Conservation (phyloP, 192 early-diverging fungal species). For the Oehlia diaphana region DNA sequence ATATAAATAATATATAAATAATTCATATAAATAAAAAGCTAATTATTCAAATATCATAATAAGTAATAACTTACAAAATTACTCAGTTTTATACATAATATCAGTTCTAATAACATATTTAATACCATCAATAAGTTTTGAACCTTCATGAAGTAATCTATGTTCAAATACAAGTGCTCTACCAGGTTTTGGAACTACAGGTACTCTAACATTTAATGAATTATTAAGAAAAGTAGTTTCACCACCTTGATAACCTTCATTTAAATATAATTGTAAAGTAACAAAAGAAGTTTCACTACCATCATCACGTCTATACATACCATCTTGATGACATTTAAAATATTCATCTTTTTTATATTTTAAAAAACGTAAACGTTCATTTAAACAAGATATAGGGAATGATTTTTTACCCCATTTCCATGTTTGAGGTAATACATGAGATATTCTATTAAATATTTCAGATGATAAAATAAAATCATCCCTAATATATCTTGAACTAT, state of each 20-base stretch:
- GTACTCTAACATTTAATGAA: constrained; percentile 19
- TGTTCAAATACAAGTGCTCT: constrained; percentile 43
- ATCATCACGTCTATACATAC: constrained; percentile 36
- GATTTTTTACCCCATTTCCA: constrained; percentile 10
- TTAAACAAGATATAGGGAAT: constrained; percentile 36
- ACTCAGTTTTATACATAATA: constrained; percentile 39
- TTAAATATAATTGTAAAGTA: constrained; percentile 49
- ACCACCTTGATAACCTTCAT: constrained; percentile 48
- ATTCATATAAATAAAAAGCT: too few species aligned
- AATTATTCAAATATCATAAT: too few species aligned
- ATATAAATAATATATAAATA: too few species aligned
- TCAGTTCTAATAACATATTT: constrained; percentile 52
- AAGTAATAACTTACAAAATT: background rate
- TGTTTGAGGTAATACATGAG: constrained; percentile 27
- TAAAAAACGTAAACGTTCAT: constrained; percentile 46
- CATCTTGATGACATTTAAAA: constrained; percentile 43
- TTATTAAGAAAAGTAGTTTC: constrained; percentile 42
- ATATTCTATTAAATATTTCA: constrained; percentile 33
- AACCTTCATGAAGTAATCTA: constrained; percentile 48
- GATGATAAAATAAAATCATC: constrained; percentile 33
- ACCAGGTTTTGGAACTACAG: constrained; percentile 37
- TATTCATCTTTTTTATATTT: constrained; percentile 38
- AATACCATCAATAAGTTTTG: constrained; percentile 35
- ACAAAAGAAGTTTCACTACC: constrained; percentile 37
- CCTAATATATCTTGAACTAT: constrained; percentile 32